phyloP scores from a whole-genome alignment of 805 yeast species.

The Teunomyces aglyptinius region DNA sequence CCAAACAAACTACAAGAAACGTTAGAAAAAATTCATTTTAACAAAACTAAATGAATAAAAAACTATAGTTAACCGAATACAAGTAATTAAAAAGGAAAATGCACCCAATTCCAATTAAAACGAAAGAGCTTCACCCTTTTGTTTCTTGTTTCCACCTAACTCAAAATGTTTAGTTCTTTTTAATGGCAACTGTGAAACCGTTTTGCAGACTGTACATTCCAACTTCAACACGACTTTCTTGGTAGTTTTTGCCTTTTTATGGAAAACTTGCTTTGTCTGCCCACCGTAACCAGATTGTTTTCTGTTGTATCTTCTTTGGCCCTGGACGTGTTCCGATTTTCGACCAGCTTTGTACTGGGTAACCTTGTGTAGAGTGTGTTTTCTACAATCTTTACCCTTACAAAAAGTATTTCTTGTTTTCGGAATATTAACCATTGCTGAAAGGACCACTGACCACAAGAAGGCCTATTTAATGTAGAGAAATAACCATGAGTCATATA shows the following conservation, averaged over 20 bases:
- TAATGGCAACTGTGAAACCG: conserved; percentile 20
- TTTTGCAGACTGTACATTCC: conserved; percentile 24
- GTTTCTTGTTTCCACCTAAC: conserved; percentile 26
- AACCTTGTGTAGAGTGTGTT: conserved; percentile 24
- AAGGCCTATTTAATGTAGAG: too few species aligned
- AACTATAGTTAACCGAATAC: too few species aligned
- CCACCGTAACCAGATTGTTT: conserved; percentile 25
- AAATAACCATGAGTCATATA: too few species aligned
- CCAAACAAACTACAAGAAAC: too few species aligned
- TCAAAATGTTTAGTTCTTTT: conserved; percentile 25
- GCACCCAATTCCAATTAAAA: too few species aligned
- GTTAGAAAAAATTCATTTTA: too few species aligned
- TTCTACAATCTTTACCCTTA: conserved; percentile 21
- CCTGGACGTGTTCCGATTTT: conserved; percentile 20
- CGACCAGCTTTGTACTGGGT: conserved; percentile 22
- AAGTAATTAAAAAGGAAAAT: too few species aligned
- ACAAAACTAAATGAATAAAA: too few species aligned
- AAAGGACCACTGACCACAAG: too few species aligned
- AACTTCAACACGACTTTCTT: conserved; percentile 16
- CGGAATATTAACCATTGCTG: conserved; percentile 18
- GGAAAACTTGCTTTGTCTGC: background rate
- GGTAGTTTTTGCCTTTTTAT: too few species aligned
- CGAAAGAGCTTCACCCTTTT: conserved; percentile 9
- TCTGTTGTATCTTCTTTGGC: conserved; percentile 26
- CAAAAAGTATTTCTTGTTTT: conserved; percentile 22